Conservation (phyloP, 129 eudicot genomes). For the Rutidosis leptorrhynchoides region DNA sequence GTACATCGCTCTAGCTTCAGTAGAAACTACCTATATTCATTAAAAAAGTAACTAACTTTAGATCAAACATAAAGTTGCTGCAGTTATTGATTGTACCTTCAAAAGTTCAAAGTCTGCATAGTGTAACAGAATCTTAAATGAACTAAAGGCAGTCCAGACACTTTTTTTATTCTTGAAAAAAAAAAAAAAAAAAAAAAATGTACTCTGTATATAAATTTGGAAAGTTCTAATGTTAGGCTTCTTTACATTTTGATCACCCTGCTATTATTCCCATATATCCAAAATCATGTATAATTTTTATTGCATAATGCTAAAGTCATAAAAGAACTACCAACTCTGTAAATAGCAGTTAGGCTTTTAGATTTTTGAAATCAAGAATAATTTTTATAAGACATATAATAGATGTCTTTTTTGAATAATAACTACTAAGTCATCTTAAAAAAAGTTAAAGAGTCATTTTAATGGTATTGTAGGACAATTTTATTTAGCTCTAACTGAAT, state of each 20-base stretch:
- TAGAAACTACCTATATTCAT: slow-evolving; percentile 79
- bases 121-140: slow-evolving; percentile 22
- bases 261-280: slow-evolving; percentile 3
- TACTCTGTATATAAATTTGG: slow-evolving; percentile 2
- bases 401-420: too few species aligned
- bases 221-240: slow-evolving; percentile 21
- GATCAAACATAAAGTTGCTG: slow-evolving; percentile 1
- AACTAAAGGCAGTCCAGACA: slow-evolving; percentile 14
- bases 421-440: too few species aligned
- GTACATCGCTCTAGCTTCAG: slow-evolving; percentile 98
- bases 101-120: not conserved
- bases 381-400: too few species aligned
- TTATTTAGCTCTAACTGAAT: too few species aligned
- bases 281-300: not conserved
- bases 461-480: too few species aligned
- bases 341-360: not conserved
- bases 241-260: slow-evolving; percentile 4
- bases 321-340: not conserved
- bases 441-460: too few species aligned
- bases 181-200: too few species aligned
- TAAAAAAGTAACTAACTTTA: slow-evolving; percentile 18
- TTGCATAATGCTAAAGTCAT: not conserved
- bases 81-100: slow-evolving; percentile 14
- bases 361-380: too few species aligned
- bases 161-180: slow-evolving; percentile 2